Conservation (phyloP, 306 rosid genomes). For the Carpinus viminea region DNA sequence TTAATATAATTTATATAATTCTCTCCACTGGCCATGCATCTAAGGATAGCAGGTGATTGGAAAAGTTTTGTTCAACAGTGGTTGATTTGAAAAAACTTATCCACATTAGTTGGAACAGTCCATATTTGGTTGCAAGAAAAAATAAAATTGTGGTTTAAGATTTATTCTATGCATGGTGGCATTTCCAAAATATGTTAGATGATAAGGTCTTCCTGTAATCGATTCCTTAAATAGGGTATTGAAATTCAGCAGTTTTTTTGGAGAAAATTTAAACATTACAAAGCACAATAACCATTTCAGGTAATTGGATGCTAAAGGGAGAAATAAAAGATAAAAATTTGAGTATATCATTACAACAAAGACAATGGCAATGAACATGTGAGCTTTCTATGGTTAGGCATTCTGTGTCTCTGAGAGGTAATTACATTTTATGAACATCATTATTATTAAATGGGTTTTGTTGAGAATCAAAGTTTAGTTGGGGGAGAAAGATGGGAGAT, state of each 20-base stretch:
- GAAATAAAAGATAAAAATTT: neutral
- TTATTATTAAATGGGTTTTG: no score
- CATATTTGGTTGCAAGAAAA: neutral
- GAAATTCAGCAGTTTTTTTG: neutral
- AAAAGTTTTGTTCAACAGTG: neutral
- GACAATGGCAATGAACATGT: no score
- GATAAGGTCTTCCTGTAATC: neutral
- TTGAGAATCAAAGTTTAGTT: no score
- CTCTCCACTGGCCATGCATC: neutral
- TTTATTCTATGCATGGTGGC: neutral
- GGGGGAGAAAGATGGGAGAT: no score
- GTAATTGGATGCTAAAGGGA: neutral
- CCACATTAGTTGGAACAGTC: neutral
- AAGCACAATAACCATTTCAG: neutral
- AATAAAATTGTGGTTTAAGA: neutral
- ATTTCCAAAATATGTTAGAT: neutral
- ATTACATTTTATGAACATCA: no score
- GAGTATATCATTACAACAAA: neutral
- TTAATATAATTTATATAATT: slow-evolving; percentile 19
- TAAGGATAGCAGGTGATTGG: neutral
- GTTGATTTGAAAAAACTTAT: neutral
- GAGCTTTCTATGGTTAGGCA: no score
- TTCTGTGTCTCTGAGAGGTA: no score
- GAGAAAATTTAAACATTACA: neutral
- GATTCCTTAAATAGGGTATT: neutral